Base-by-base conservation (phyloP, 306 rosid genomes). In the Echinosophora koreensis region DNA sequence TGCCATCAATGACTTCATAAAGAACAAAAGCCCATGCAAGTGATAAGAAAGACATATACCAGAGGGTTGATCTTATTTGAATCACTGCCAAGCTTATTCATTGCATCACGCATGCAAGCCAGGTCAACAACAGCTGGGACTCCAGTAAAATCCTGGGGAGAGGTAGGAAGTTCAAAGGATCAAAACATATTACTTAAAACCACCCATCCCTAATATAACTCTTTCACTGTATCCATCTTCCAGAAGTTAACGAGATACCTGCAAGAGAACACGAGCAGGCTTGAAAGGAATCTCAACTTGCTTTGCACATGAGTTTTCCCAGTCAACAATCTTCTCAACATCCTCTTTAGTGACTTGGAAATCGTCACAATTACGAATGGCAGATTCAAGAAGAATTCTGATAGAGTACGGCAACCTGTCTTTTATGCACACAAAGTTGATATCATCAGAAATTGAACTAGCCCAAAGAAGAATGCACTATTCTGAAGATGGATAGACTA, bases 361-460 rank as follows among this genome's bases (percentile, higher is more conserved):
- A 44, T 11, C 10, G 50, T 44, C 50, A 44, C n/a, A 44, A 44
- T 44, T 44, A 2, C 92, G 89, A 70, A 90, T 84, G 47, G 47
- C 87, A 74, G 89, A 84, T 69, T 86, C 89, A 4, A 86, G 81
- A 15, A 84, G 85, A 71, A 89, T 77, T 78, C 81, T 41, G 47
- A 41, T 41, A 41, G 47, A 41, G 47, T 41, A 41, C 78, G 64
- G 96, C 64, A 88, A 27, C 83, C 47, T 90, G 59, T 86, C 90
- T 90, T 84, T 55, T 28, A 69, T 7, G 47, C 47, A 41, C 47
- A 41, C 47, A 41, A 41, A 37, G 7, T 37, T 37, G 41, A 37
- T 37, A 41, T 41, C 47, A 41, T 41, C 47, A 41, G 47, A 12
- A 41, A 41, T 41, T 41, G 10, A 41, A 41, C 11, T 41, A 41